Percentiles rank a stretch among this genome's conserved stretches.
These are phyloP conservation scores for Phytophthora agathidicida DNA, from an alignment of 352 stramenopile genomes.

Conservation along the genomic window DNA sequence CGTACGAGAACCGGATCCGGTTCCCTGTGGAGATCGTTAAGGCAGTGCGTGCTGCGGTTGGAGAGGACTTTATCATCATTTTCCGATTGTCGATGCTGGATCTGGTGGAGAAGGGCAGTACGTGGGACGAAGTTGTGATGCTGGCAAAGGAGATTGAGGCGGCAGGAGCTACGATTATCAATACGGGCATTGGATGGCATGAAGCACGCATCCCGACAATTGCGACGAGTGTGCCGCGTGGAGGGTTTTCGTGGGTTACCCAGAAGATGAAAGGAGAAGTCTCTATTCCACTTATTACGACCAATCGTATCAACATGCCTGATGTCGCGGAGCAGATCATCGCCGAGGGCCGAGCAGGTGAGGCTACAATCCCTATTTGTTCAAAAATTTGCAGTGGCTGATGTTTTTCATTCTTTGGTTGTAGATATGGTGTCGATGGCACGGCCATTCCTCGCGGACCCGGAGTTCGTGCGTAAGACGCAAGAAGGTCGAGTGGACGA, in stretches of 20 bases:
- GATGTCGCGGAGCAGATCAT: constrained; percentile 92
- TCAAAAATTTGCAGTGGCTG: not conserved
- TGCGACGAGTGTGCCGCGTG: constrained; percentile 94
- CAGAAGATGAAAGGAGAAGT: constrained; percentile 91
- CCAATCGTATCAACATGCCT: constrained; percentile 98
- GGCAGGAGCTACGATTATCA: constrained; percentile 96
- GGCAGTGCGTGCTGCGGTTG: constrained; percentile 87
- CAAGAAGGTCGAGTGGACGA: constrained; percentile 88
- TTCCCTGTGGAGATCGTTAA: constrained; percentile 96
- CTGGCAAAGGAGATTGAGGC: constrained; percentile 93
- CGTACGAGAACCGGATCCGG: constrained; percentile 94
- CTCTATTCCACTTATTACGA: constrained; percentile 94
- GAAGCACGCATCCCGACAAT: constrained; percentile 98
- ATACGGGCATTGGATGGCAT: constrained; percentile 99
- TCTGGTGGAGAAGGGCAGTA: constrained; percentile 92
- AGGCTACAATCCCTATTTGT: not conserved
- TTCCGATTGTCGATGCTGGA: constrained; percentile 97
- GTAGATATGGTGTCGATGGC: constrained; percentile 87
- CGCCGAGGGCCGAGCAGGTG: constrained; percentile 71
- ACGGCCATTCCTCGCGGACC: constrained; percentile 95
- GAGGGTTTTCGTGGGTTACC: constrained; percentile 95
- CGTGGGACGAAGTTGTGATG: constrained; percentile 89
- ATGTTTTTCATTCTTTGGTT: no score
- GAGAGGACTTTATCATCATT: constrained; percentile 97
- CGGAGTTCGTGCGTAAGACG: constrained; percentile 94